phyloP scores from a whole-genome alignment of 179 eudicot species.

The Nepenthes alata region DNA sequence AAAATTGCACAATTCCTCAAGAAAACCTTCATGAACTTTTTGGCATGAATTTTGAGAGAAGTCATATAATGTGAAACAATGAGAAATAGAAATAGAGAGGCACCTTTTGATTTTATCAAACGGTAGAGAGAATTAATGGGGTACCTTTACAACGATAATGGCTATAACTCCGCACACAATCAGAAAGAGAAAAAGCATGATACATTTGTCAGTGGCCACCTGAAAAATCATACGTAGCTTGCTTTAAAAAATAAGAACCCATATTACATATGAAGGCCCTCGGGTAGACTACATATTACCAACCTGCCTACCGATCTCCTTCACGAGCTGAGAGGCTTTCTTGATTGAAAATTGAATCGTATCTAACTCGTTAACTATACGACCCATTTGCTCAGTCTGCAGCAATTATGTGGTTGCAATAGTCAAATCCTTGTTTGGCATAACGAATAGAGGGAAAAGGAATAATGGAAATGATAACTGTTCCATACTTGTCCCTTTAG shows the following conservation, averaged over 20 bases:
- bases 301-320: conserved; percentile 98
- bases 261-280: not conserved
- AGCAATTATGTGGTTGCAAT: not conserved
- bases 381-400: conserved; percentile 98
- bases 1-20: too few species aligned
- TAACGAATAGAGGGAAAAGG: not conserved
- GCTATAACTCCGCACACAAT: conserved; percentile 88
- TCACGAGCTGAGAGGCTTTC: conserved; percentile 95
- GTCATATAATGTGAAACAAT: too few species aligned
- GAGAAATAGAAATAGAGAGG: too few species aligned
- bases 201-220: conserved; percentile 98
- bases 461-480: conserved; percentile 16
- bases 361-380: conserved; percentile 87
- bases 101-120: not conserved
- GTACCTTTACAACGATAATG: conserved; percentile 83
- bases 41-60: too few species aligned
- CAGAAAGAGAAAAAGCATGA: conserved; percentile 86
- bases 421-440: too few species aligned
- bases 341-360: conserved; percentile 90
- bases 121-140: not conserved
- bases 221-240: conserved; percentile 18
- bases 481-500: conserved; percentile 72
- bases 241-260: conserved; percentile 4
- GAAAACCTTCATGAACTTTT: too few species aligned
- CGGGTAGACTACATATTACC: conserved; percentile 7